A percentile compares a stretch with the other conserved stretches of the same genome.
These are phyloP conservation scores for Polymyxa betae DNA, from an alignment of 208 protist species.

Conservation along the genomic window DNA sequence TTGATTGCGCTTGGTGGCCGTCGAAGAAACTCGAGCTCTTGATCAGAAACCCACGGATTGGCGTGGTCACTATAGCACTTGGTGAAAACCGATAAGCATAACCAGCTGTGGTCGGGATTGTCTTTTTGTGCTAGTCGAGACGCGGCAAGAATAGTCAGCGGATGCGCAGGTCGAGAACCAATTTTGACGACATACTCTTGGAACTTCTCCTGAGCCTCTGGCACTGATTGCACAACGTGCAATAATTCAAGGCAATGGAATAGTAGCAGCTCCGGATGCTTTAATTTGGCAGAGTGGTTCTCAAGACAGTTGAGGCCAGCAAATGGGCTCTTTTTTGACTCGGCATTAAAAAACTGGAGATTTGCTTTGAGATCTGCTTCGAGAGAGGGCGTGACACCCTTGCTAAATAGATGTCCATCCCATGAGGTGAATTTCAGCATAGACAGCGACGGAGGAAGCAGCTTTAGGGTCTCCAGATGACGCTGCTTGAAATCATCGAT, in stretches of 20 bases:
- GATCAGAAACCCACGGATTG: neutral
- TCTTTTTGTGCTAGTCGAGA: neutral
- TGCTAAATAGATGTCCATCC: neutral
- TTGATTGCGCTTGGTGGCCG: neutral
- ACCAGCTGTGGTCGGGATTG: neutral
- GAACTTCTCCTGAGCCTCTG: neutral
- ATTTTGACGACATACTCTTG: neutral
- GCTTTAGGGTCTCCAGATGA: neutral
- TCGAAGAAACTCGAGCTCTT: neutral
- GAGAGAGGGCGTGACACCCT: neutral
- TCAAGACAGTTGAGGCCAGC: neutral
- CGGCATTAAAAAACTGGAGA: neutral
- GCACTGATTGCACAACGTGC: neutral
- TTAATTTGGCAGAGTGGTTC: neutral
- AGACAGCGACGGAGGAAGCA: neutral
- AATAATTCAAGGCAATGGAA: neutral
- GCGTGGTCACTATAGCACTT: neutral
- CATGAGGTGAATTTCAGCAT: neutral
- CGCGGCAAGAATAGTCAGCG: neutral
- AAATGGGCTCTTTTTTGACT: neutral
- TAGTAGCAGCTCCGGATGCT: neutral
- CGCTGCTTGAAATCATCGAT: neutral
- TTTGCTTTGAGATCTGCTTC: neutral
- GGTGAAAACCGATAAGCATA: neutral
- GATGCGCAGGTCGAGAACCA: neutral